phyloP scores from a whole-genome alignment of 2,329 filamentous ascomycete species.

The Colletotrichum viniferum region DNA sequence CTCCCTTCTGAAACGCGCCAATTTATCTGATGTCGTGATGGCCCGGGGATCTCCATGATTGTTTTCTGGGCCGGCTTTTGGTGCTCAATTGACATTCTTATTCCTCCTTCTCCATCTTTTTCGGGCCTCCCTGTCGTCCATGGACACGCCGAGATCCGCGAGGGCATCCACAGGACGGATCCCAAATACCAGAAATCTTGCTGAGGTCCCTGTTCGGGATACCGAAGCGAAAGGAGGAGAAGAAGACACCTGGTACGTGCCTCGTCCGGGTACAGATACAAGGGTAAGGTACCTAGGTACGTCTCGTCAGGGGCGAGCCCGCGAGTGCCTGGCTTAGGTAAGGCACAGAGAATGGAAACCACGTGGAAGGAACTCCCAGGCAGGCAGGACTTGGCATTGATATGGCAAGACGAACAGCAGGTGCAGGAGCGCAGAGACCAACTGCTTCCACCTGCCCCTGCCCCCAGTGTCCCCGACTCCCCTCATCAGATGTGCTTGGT shows the following conservation, averaged over 20 bases:
- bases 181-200: slow-evolving; percentile 7
- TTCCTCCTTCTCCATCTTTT: background rate
- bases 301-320: background rate
- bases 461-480: background rate
- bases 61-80: background rate
- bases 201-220: background rate
- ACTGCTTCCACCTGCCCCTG: background rate
- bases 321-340: background rate
- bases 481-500: background rate
- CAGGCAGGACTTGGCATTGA: background rate
- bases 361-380: background rate
- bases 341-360: background rate
- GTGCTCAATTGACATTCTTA: background rate
- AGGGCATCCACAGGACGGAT: background rate
- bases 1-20: slow-evolving; percentile 20
- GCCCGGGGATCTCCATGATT: slow-evolving; percentile 10
- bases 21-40: slow-evolving; percentile 20
- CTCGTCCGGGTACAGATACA: background rate
- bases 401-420: background rate
- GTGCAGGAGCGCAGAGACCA: background rate
- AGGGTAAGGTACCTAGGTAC: background rate
- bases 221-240: background rate
- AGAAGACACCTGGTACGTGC: background rate
- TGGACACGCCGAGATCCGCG: background rate
- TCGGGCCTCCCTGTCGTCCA: background rate